Base-by-base conservation (phyloP, 805 yeast genomes). In the Pichia occidentalis region DNA sequence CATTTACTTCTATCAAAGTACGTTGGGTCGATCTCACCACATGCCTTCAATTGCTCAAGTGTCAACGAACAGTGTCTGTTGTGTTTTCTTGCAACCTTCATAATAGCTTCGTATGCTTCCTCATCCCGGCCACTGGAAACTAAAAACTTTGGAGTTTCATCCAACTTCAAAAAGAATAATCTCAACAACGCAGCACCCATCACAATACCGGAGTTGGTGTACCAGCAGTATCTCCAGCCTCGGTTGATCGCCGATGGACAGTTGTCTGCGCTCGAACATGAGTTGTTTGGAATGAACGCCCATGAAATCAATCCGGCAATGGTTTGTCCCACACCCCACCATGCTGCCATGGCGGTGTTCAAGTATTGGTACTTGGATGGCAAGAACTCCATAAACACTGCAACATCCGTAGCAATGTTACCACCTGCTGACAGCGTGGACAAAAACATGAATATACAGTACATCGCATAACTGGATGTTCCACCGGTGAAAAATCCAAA, bases 261-360 rank as follows among this genome's bases (percentile, higher is more conserved):
- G 28, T 59, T 31, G n/a, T 52, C 64, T 7, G 53, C 52, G 56
- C 63, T 51, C 14, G 58, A 53, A 50, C 82, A 75, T 4, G 75
- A 68, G 43, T 61, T 61, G 41, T 69, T 65, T 11, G 76, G 68
- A 33, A 77, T 57, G 38, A 71, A 68, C 0, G 75, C 80, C 77
- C 79, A 76, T 4, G 77, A 69, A 28, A 74, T 48, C 14, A 74
- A 55, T 23, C 63, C 63, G 10, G 77, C 68, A 29, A 75, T 59
- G 2, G 77, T 65, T 51, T 76, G 81, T 23, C 81, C 82, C 24
- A 76, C 60, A 31, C 80, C 77, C 83, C 82, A 76, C 73, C 70
- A 77, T 30, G 66, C 59, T 17, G 79, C 75, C 57, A 76, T 65
- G 25, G 71, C 60, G 2, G 80, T 73, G 35, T 70, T 61, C 44